Evolutionary conservation across 352 stramenopile genomes (phyloP), one percentile per base, ranked within the genome.

Genomic region (Phytopythium chamaehyphon): DNA sequence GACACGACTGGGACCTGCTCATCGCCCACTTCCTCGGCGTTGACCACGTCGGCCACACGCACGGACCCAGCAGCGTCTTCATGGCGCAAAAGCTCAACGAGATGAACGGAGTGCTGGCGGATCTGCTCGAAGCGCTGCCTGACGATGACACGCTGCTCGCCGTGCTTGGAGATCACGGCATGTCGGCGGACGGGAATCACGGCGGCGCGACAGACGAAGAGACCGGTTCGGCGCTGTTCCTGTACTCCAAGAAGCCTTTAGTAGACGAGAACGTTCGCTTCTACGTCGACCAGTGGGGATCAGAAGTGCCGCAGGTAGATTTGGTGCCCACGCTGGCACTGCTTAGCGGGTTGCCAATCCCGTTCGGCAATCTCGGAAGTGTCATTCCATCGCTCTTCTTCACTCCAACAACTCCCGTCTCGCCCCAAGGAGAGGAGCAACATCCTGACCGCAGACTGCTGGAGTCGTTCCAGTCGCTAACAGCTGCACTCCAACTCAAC

Each of bases 181-280:
- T 99, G 97, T 99, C 96, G 3, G 86, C 96, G 38, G 94, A 98
- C 62, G 97, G 97, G 24, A 98, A 99, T 68, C 96, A 99, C 69
- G 97, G 97, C n/a, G 97, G 97, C 23, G 96, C 95, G 33, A 97
- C 76, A 22, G 78, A 96, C 37, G 92, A 98, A 28, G 97, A 99
- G 66, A 96, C 91, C 0, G 93, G 93, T 39, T 96, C 97, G 15
- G 96, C 92, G 19, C 69, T 99, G 3, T 98, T 99, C 62, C 73
- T 97, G 1, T 98, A 96, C 55, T 88, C 76, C 57, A 83, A 76
- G 40, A 47, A 66, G 21, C 50, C 62, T 19, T 57, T 88, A 21
- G 55, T 81, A 23, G 53, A 49, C 22, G 48, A 56, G 18, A 38
- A 42, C 22, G 39, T 76, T 31, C 57, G 45, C 21, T 44, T 55